Base-by-base conservation (phyloP, 2,329 filamentous ascomycete species). In the Cladosporium sp. region DNA sequence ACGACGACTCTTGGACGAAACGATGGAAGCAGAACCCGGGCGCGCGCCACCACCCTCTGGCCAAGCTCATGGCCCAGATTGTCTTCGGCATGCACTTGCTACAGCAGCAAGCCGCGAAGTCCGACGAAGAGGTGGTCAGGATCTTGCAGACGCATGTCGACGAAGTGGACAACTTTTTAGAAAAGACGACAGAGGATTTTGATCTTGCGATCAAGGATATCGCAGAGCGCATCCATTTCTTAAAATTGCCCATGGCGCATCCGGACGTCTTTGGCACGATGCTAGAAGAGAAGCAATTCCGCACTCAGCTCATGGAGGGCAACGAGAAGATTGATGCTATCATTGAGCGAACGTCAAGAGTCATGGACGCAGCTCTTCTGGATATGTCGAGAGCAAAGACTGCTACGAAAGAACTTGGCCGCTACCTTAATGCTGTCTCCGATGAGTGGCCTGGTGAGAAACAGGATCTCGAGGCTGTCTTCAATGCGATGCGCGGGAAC, bases 291-390 rank as follows among this genome's bases (percentile, higher is more conserved):
- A 86, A 88, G 62, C 82, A 82, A 55, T 97, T 96, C 72, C 87
- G 93, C 15, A 78, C 85, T 17, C 87, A 93, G 66, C 90, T 97
- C 55, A 81, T 96, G 38, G 86, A 88, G 51, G 91, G 92, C 55
- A 97, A 97, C 69, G 88, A 94, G 67, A 90, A 88, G 72, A 96
- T 97, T 62, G 92, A 96, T 69, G 88, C 92, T 73, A 91, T 96
- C 58, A 83, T 96, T 49, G 84, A 85, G n/a, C 83, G 91, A 63
- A 96, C 93, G 30, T 86, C 87, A 14, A 79, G 81, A 20, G 83
- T 88, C 19, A 86, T 96, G 72, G 86, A 89, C 60, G 90, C 92
- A 70, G 86, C 88, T 51, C 78, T 93, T 38, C 84, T 87, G 65
- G 93, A 97, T 70, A 83, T 96, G 8, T 81, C 85, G 61, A 88